Conservation (phyloP, 192 early-diverging fungal species). For the Coemansia sp. region DNA sequence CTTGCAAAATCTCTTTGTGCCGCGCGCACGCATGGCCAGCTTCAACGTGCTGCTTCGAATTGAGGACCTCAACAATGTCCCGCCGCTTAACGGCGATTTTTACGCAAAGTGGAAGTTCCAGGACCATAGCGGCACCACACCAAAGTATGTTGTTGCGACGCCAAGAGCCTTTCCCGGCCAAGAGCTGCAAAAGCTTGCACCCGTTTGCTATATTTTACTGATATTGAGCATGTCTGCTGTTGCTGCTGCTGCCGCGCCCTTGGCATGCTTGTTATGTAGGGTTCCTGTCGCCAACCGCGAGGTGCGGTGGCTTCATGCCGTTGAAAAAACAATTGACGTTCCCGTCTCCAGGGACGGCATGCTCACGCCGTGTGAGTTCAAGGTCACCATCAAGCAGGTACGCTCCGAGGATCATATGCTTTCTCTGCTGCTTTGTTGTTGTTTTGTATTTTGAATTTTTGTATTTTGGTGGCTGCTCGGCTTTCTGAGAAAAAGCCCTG, state of each 20-base stretch:
- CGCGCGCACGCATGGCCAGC: constrained; percentile 69
- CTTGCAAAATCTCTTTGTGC: constrained; percentile 67
- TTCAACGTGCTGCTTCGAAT: constrained; percentile 66
- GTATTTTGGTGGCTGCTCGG: background rate
- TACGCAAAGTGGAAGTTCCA: constrained; percentile 76
- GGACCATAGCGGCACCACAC: constrained; percentile 42
- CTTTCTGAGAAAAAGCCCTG: background rate
- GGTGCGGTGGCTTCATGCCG: constrained; percentile 67
- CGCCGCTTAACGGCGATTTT: constrained; percentile 78
- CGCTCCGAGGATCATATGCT: background rate
- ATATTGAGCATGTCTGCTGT: background rate
- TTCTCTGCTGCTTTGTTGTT: background rate
- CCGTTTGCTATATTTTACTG: background rate
- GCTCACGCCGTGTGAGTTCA: constrained; percentile 74
- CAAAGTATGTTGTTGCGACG: constrained; percentile 14
- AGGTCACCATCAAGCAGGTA: constrained; percentile 72
- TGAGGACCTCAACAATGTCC: constrained; percentile 81
- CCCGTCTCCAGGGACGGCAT: constrained; percentile 75
- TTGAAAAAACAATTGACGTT: constrained; percentile 60
- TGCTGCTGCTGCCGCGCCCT: background rate
- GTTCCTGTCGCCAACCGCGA: constrained; percentile 51
- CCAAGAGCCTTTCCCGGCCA: background rate
- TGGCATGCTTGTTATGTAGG: constrained; percentile 12
- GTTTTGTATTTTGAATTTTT: background rate
- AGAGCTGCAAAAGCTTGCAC: background rate